Conservation (phyloP, 108 stramenopile genomes). For the Pseudonitzschia multistriata region DNA sequence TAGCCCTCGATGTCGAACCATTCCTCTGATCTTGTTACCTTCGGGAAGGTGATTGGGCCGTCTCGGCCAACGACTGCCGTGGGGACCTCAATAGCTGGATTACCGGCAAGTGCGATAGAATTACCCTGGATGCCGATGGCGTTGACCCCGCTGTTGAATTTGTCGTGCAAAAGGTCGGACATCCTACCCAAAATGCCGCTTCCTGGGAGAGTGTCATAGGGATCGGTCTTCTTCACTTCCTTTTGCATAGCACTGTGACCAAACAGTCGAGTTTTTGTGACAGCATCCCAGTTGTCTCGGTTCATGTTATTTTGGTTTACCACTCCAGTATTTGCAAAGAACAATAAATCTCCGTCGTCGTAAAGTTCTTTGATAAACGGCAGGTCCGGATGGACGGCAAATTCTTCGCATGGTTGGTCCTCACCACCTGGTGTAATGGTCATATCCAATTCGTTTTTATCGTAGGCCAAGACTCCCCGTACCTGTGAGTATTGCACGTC, state of each 20-base stretch:
- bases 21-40: background rate
- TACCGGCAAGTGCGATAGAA: conserved; percentile 21
- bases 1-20: background rate
- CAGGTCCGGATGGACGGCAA: conserved; percentile 56
- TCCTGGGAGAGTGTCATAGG: background rate
- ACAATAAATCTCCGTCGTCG: conserved; percentile 54
- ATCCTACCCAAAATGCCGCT: conserved; percentile 39
- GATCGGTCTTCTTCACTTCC: conserved; percentile 32
- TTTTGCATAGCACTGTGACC: conserved; percentile 40
- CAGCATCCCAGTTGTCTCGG: conserved; percentile 30
- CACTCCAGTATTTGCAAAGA: conserved; percentile 76
- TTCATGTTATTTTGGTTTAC: conserved; percentile 38
- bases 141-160: conserved; percentile 13
- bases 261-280: conserved; percentile 42
- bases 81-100: background rate
- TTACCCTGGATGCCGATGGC: conserved; percentile 28
- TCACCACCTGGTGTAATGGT: background rate
- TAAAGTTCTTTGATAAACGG: conserved; percentile 42
- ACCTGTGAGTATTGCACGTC: conserved; percentile 23
- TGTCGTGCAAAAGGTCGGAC: conserved; percentile 21
- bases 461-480: conserved; percentile 10
- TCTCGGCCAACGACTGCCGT: conserved; percentile 10
- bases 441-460: background rate
- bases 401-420: conserved; percentile 41
- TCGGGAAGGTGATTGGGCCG: background rate